Base-by-base conservation (phyloP, 2,329 filamentous ascomycete species). In the Sclerotinia trifoliorum region DNA sequence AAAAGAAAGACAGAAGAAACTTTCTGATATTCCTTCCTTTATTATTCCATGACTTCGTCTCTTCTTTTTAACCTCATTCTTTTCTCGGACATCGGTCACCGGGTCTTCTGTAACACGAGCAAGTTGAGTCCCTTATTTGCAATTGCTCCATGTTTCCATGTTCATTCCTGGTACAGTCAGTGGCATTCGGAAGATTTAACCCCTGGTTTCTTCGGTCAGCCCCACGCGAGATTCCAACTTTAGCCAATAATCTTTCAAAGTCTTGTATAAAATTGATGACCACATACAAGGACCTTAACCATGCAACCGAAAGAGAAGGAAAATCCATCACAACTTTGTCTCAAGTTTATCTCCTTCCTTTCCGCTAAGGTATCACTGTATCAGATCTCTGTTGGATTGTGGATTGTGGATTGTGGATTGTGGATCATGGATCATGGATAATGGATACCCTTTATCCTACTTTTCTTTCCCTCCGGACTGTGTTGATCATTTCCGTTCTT, bases 321-420 rank as follows among this genome's bases (percentile, higher is more conserved):
- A 55, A 55, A 21, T 1, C 13, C 32, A 48, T 61, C 44, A 49
- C 44, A 61, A 35, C 44, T 32, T 21, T 61, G 58, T 61, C 58
- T 61, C 58, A 61, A 49, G 58, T 61, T 61, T 29, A 49, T 49
- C 44, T 49, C 58, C 58, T 61, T 61, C 58, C 49, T 35, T 48
- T 48, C n/a, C 42, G 42, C 24, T 5, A 42, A 42, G 39, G 39
- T 61, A 61, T 48, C 44, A 61, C 58, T 24, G 58, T 49, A 35
- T 61, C 44, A 62, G 44, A 61, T 61, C 44, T 48, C 35, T 48
- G 13, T 42, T 15, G 51, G 26, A 21, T n/a, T 29, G n/a, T 21
- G 29, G 29, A 35, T 35, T 32, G 21, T 26, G 10, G 35, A 32
- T 32, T 5, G 4, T 32, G 32, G 32, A 32, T 32, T 32, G 6